Conservation (phyloP, 257 asterid genomes). For the Przewalskia tangutica region DNA sequence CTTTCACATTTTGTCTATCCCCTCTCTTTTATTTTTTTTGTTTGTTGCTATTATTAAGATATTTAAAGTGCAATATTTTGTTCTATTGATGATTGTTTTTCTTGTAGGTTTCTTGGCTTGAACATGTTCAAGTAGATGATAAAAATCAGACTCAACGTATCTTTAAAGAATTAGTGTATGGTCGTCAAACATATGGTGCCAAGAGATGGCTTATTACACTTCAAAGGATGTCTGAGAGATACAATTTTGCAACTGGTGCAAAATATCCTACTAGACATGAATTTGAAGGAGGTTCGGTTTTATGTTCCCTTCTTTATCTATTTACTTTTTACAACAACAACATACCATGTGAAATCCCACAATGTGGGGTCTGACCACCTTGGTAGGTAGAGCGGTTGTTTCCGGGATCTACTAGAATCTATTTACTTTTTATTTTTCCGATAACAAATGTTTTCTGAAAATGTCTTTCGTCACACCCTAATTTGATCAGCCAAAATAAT, state of each 20-base stretch:
- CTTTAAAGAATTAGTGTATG: slow-evolving; percentile 41
- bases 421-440: not conserved
- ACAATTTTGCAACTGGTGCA: slow-evolving; percentile 32
- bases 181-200: slow-evolving; percentile 64
- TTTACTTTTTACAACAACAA: no score
- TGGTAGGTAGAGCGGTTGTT: no score
- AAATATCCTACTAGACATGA: slow-evolving; percentile 18
- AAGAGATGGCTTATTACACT: slow-evolving; percentile 53
- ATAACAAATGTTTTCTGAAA: not conserved
- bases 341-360: no score
- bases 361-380: no score
- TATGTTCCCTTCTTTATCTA: not conserved
- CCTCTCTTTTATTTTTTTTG: no score
- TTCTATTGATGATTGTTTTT: not conserved
- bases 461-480: not conserved
- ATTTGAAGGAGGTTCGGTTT: slow-evolving; percentile 40
- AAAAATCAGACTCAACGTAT: slow-evolving; percentile 38
- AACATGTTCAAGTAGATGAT: slow-evolving; percentile 74
- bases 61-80: no score
- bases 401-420: no score
- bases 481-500: not conserved
- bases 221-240: slow-evolving; percentile 54
- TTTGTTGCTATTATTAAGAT: not conserved
- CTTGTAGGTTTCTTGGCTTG: slow-evolving; percentile 69
- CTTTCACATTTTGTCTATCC: not conserved